Evolutionary conservation across 2,329 filamentous ascomycete species (phyloP), one percentile per base, ranked within the genome.

Genomic region (Venturia asperata): DNA sequence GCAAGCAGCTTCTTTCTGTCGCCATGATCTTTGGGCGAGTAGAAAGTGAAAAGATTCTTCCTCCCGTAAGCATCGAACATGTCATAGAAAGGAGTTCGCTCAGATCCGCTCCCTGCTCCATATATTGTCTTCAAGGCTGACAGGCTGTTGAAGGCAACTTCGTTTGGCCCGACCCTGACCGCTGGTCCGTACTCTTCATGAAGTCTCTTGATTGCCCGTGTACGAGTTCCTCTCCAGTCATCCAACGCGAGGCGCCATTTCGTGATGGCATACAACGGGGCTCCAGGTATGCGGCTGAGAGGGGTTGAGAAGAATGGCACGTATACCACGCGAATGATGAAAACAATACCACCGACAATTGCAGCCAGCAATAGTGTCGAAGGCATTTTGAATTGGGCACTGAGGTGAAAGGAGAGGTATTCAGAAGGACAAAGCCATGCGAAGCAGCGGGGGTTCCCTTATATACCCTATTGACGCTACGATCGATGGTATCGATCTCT

Each of bases 1-100:
- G 79, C 77, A 34, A 84, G 65, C 0, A 83, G 66, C 68, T 83
- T 84, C 73, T 85, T 85, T 21, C 82, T 72, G 1, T 80, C 76
- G 0, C 74, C 76, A 69, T 85, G 82, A 1, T 76, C 73, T 39
- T 75, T 76, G 0, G 74, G 73, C 0, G 75, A 73, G 7, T 73
- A 72, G 66, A 84, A 83, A 0, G 80, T 82, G 69, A 85, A 84
- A 1, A 85, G 68, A 64, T 84, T 83, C 69, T 77, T 78, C 11
- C 74, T 74, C 0, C 80, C 81, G 62, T 82, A 83, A 0, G 77
- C 80, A 67, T 83, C 81, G 66, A 85, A 84, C 79, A 84, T 83
- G 56, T 78, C 76, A 65, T 85, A 85, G 68, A 84, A 85, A 0
- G 63, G 60, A 0, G 81, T 82, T 47, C 81, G 72, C 49, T 79